phyloP scores from a whole-genome alignment of 1,139 yeast species.

The Hemisphaericaspora subhashii region DNA sequence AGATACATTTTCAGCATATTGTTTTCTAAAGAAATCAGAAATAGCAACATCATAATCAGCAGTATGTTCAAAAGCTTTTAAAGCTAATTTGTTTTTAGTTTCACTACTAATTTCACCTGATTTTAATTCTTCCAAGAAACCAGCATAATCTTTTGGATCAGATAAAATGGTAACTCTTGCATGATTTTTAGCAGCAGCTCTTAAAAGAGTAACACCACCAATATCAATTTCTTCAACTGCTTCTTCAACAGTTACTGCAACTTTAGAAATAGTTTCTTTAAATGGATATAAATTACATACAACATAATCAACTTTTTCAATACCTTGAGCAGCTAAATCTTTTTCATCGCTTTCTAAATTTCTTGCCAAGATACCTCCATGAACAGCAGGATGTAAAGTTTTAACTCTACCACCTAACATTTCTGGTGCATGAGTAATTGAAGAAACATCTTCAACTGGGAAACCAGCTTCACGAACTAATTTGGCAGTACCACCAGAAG shows the following conservation, averaged over 20 bases:
- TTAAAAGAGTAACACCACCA: constrained; percentile 94
- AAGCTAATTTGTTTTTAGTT: constrained; percentile 80
- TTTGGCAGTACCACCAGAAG: constrained; percentile 96
- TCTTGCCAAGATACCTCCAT: constrained; percentile 97
- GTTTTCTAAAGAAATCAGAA: constrained; percentile 95
- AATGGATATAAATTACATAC: constrained; percentile 98
- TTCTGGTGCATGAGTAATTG: constrained; percentile 97
- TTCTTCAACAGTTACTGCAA: constrained; percentile 92
- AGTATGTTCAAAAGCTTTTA: constrained; percentile 97
- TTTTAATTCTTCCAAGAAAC: constrained; percentile 76
- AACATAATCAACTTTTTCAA: constrained; percentile 93
- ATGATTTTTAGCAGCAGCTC: constrained; percentile 99
- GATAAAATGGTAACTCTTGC: constrained; percentile 91
- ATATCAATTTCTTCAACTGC: constrained; percentile 98
- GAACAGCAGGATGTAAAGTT: constrained; percentile 97
- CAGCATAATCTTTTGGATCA: constrained; percentile 91
- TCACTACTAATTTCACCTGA: constrained; percentile 70
- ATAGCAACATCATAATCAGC: constrained; percentile 96
- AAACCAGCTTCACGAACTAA: constrained; percentile 96
- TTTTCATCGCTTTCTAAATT: constrained; percentile 85
- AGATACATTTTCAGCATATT: constrained; percentile 84
- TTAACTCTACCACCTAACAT: constrained; percentile 98
- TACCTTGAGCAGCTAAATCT: constrained; percentile 83
- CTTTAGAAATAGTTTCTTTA: constrained; percentile 94
- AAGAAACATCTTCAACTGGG: constrained; percentile 93